phyloP scores from a whole-genome alignment of 2,329 filamentous ascomycete genomes.

The Cercospora zeae-maydis region DNA sequence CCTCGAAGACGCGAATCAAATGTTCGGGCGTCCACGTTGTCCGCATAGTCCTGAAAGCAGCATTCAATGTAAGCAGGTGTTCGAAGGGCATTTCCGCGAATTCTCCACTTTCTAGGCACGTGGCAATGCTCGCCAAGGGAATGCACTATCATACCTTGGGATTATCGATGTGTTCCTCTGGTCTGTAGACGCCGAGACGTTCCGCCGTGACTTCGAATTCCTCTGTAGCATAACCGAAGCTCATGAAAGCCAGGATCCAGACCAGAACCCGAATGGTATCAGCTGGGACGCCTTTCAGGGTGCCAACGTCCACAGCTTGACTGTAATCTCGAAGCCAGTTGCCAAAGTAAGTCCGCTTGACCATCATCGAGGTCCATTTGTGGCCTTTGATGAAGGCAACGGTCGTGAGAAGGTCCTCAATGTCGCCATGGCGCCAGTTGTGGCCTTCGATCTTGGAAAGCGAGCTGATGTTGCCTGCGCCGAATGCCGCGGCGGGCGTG shows the following conservation, averaged over 20 bases:
- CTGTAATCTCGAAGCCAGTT: constrained; percentile 51
- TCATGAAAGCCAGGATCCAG: constrained; percentile 55
- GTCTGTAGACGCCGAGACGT: constrained; percentile 49
- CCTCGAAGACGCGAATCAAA: constrained; percentile 78
- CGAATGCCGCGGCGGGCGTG: constrained; percentile 40
- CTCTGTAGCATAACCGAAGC: constrained; percentile 54
- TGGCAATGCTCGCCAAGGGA: background rate
- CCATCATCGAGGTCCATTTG: constrained; percentile 61
- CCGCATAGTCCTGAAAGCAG: constrained; percentile 60
- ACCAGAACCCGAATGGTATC: constrained; percentile 54
- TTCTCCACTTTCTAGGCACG: background rate
- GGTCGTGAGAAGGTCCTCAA: constrained; percentile 50
- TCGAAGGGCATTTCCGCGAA: background rate
- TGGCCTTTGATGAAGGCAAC: constrained; percentile 38
- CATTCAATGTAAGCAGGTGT: background rate
- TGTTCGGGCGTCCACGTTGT: constrained; percentile 77
- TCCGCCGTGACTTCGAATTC: constrained; percentile 57
- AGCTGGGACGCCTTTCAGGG: constrained; percentile 51
- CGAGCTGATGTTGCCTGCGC: constrained; percentile 48
- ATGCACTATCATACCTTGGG: constrained; percentile 29
- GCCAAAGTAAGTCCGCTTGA: constrained; percentile 41
- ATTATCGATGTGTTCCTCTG: constrained; percentile 55
- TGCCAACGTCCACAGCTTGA: constrained; percentile 55
- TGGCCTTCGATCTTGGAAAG: constrained; percentile 45
- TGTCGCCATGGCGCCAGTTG: constrained; percentile 54